Conservation (phyloP, 768 basidiomycete species). For the Sporobolomyces roseus region DNA sequence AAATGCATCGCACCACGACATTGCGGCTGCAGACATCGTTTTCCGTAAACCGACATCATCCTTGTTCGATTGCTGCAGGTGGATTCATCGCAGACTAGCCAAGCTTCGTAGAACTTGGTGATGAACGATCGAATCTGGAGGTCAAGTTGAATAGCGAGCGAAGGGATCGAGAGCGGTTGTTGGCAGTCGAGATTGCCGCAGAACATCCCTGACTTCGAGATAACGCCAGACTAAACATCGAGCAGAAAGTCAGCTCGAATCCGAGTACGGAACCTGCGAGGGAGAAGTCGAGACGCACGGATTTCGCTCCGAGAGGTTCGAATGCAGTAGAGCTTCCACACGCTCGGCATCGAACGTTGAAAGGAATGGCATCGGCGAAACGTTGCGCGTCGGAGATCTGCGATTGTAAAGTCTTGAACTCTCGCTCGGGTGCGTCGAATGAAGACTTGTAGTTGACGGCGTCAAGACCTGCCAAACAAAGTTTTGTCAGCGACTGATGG, state of each 20-base stretch:
- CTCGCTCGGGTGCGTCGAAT: constrained; percentile 56
- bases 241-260: constrained; percentile 51
- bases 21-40: constrained; percentile 65
- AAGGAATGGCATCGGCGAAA: constrained; percentile 69
- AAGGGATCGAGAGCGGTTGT: constrained; percentile 56
- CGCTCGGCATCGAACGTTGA: constrained; percentile 69
- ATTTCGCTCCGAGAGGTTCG: constrained; percentile 43
- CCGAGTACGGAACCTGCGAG: neutral
- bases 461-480: constrained; percentile 50
- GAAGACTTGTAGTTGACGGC: constrained; percentile 39
- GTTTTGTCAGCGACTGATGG: no score
- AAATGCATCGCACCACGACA: constrained; percentile 70
- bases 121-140: constrained; percentile 74
- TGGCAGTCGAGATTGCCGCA: constrained; percentile 64
- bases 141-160: constrained; percentile 79
- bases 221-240: constrained; percentile 59
- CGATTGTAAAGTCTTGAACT: constrained; percentile 77
- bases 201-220: constrained; percentile 62
- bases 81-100: constrained; percentile 80
- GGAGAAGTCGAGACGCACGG: constrained; percentile 39
- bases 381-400: constrained; percentile 82
- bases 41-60: constrained; percentile 88
- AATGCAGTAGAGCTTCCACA: constrained; percentile 60
- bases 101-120: constrained; percentile 77
- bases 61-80: constrained; percentile 81